Conservation (phyloP, 352 stramenopile genomes). For the Phytophthora boehmeriae region DNA sequence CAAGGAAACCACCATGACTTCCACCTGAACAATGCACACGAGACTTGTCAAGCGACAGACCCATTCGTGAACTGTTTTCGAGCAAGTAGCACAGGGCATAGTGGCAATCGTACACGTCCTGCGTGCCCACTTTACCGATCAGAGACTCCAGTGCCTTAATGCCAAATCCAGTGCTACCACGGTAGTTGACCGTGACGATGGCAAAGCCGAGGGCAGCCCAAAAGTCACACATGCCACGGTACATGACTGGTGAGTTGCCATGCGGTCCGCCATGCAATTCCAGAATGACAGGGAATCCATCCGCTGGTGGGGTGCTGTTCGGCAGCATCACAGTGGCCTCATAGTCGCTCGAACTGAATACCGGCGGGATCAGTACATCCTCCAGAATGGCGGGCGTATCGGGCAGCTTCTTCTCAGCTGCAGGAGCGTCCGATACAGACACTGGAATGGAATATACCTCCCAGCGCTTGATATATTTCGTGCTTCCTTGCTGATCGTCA, state of each 20-base stretch:
- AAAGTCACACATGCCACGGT: slow-evolving; percentile 89
- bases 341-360: slow-evolving; percentile 57
- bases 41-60: slow-evolving; percentile 66
- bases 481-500: slow-evolving; percentile 46
- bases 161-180: slow-evolving; percentile 95
- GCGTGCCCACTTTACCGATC: slow-evolving; percentile 87
- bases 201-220: slow-evolving; percentile 90
- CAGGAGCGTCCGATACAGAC: slow-evolving; percentile 50
- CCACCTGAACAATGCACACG: slow-evolving; percentile 94
- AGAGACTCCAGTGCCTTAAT: slow-evolving; percentile 89
- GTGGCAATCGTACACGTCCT: slow-evolving; percentile 95
- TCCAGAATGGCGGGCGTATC: slow-evolving; percentile 39
- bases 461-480: slow-evolving; percentile 60
- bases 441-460: slow-evolving; percentile 61
- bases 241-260: slow-evolving; percentile 84
- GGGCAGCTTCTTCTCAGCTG: slow-evolving; percentile 38
- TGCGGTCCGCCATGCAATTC: slow-evolving; percentile 95
- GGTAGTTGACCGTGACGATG: slow-evolving; percentile 95
- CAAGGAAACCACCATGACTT: slow-evolving; percentile 95
- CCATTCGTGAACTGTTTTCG: slow-evolving; percentile 46
- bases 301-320: slow-evolving; percentile 29
- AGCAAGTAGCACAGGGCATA: slow-evolving; percentile 79
- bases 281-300: slow-evolving; percentile 79
- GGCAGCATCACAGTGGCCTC: slow-evolving; percentile 84
- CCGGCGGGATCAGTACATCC: slow-evolving; percentile 53